A percentile compares a stretch with the other conserved stretches of the same genome.
phyloP scores from a whole-genome alignment of 306 rosid species.

The Cicer chorassanicum region DNA sequence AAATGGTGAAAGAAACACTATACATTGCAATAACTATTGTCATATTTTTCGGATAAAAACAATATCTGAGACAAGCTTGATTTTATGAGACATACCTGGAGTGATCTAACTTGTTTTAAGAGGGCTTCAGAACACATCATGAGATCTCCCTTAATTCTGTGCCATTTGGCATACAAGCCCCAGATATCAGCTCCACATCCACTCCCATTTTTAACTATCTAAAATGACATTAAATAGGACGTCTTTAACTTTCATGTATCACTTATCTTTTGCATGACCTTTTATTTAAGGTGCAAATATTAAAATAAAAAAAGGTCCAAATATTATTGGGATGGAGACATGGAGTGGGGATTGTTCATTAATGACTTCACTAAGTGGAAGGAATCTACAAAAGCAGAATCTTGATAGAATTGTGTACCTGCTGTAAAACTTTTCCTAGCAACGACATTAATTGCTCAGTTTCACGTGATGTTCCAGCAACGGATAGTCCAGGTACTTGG shows the following conservation, averaged over 20 bases:
- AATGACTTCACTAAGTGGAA: slow-evolving; percentile 9
- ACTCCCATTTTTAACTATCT: slow-evolving; percentile 77
- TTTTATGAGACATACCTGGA: slow-evolving; percentile 68
- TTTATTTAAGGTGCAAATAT: not conserved
- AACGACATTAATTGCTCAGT: slow-evolving; percentile 63
- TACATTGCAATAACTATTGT: slow-evolving; percentile 1
- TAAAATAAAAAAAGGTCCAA: no score
- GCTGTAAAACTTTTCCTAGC: slow-evolving; percentile 80
- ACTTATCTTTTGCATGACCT: slow-evolving; percentile 9
- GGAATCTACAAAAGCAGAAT: slow-evolving; percentile 35
- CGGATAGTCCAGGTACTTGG: slow-evolving; percentile 45
- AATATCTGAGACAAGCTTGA: slow-evolving; percentile 18
- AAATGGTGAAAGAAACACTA: not conserved
- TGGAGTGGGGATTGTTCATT: not conserved
- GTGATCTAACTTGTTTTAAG: slow-evolving; percentile 92
- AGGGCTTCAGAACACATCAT: slow-evolving; percentile 92
- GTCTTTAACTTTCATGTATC: slow-evolving; percentile 10
- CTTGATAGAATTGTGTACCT: slow-evolving; percentile 55
- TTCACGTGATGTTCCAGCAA: slow-evolving; percentile 62
- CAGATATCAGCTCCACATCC: slow-evolving; percentile 75
- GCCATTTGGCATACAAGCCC: slow-evolving; percentile 96
- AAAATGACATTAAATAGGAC: slow-evolving; percentile 37
- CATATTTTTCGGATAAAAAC: not conserved
- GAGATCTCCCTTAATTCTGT: slow-evolving; percentile 81
- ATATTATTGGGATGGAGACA: no score